These are phyloP conservation scores for Dalbergia oliveri DNA, from an alignment of 306 rosid species.

Conservation along the genomic window DNA sequence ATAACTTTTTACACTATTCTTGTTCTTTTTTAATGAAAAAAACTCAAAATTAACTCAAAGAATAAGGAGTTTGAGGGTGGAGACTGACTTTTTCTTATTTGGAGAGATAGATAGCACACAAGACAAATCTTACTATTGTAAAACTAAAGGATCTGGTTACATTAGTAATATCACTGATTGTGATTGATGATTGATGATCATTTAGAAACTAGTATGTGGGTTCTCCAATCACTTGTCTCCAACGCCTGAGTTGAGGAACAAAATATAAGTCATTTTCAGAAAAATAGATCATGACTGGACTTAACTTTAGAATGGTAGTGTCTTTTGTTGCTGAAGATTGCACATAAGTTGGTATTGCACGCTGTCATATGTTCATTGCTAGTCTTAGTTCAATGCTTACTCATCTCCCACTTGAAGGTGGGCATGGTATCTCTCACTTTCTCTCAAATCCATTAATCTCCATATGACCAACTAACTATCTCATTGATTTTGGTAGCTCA, in stretches of 20 bases:
- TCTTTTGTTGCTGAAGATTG: conserved; percentile 45
- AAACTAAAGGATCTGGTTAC: conserved; percentile 31
- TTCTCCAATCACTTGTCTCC: conserved; percentile 44
- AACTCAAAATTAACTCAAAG: conserved; percentile 37
- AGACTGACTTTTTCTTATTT: not conserved
- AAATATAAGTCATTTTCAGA: conserved; percentile 38
- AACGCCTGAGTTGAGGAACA: conserved; percentile 34
- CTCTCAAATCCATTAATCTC: conserved; percentile 37
- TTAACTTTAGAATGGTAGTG: conserved; percentile 40
- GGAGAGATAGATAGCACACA: conserved; percentile 15
- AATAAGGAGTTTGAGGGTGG: conserved; percentile 27
- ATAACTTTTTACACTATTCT: not conserved
- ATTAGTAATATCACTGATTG: not conserved
- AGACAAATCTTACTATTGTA: conserved; percentile 23
- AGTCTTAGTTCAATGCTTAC: conserved; percentile 56
- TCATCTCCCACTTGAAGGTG: conserved; percentile 64
- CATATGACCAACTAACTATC: conserved; percentile 27
- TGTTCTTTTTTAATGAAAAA: not conserved
- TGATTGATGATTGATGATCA: conserved; percentile 28
- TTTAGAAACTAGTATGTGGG: conserved; percentile 23
- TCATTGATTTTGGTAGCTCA: conserved; percentile 41
- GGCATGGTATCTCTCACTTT: conserved; percentile 55
- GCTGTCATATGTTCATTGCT: conserved; percentile 51
- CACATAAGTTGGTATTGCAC: conserved; percentile 42
- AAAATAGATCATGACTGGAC: conserved; percentile 44